phyloP scores from a whole-genome alignment of 306 rosid genomes.

The Glycyrrhiza uralensis region DNA sequence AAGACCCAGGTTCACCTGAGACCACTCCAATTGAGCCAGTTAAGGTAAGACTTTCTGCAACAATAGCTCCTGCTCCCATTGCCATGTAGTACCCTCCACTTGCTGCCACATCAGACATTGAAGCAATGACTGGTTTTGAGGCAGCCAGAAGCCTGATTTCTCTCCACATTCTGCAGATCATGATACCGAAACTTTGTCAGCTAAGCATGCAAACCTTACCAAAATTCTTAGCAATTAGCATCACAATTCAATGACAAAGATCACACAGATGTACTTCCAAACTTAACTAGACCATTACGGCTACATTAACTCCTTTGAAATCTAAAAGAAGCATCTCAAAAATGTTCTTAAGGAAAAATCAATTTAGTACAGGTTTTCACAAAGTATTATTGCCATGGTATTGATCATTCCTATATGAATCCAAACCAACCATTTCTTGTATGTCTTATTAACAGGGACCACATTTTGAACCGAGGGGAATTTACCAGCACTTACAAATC shows the following conservation, averaged over 20 bases:
- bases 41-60: constrained; percentile 86
- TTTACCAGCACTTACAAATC: constrained; percentile 82
- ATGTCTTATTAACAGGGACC: constrained; percentile 22
- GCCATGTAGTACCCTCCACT: constrained; percentile 99
- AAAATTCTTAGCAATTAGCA: constrained; percentile 15
- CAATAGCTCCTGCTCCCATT: constrained; percentile 90
- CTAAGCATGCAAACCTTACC: neutral
- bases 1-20: constrained; percentile 53
- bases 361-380: neutral
- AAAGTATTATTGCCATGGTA: constrained; percentile 16
- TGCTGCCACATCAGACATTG: constrained; percentile 97
- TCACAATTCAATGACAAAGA: constrained; percentile 10
- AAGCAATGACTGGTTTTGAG: constrained; percentile 89
- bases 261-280: constrained; percentile 11
- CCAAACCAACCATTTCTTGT: constrained; percentile 13
- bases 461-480: constrained; percentile 22
- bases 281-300: neutral
- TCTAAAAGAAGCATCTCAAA: neutral
- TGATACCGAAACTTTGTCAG: constrained; percentile 6
- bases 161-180: constrained; percentile 88
- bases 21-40: constrained; percentile 99
- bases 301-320: constrained; percentile 1
- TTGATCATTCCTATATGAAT: constrained; percentile 12
- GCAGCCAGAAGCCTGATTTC: constrained; percentile 94
- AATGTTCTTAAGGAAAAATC: neutral